Evolutionary conservation across 2,329 filamentous ascomycete species (phyloP).

Genomic region (Cercospora sojina): DNA sequence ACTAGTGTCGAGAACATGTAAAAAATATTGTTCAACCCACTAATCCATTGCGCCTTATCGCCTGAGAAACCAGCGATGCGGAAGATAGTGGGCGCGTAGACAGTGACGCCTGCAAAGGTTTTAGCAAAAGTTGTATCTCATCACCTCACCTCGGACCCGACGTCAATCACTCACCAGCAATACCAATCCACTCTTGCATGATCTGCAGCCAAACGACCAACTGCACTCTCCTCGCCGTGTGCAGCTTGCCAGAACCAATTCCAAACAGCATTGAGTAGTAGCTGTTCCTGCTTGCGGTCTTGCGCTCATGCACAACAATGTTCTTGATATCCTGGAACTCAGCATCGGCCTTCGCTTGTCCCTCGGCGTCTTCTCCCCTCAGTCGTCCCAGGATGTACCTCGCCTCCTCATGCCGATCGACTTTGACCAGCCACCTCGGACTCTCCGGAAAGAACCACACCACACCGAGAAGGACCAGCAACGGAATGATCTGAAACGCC

Average conservation of each 20-base stretch:
- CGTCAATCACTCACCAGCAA: constrained; percentile 3
- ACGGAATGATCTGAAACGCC: constrained; percentile 66
- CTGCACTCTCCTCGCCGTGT: constrained; percentile 40
- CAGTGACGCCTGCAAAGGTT: constrained; percentile 36
- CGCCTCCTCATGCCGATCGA: constrained; percentile 65
- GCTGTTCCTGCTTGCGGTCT: constrained; percentile 35
- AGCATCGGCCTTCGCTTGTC: constrained; percentile 50
- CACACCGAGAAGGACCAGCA: constrained; percentile 40
- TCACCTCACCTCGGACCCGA: neutral
- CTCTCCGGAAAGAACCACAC: constrained; percentile 69
- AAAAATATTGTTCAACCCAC: constrained; percentile 42
- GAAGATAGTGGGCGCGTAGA: constrained; percentile 41
- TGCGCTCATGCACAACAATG: constrained; percentile 59
- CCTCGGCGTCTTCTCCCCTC: constrained; percentile 53
- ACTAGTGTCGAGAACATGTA: constrained; percentile 39
- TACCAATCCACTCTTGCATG: constrained; percentile 40
- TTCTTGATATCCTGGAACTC: constrained; percentile 69
- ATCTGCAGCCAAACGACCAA: constrained; percentile 45
- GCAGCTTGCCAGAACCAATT: constrained; percentile 35
- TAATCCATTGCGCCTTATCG: constrained; percentile 45
- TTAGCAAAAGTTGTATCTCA: constrained; percentile 14
- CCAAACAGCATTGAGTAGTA: constrained; percentile 40
- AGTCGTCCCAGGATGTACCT: constrained; percentile 63
- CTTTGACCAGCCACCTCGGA: constrained; percentile 66
- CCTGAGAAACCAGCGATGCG: constrained; percentile 36